Evolutionary conservation across 116 monocot species (phyloP), one percentile per base, ranked within the genome.

Genomic region (Dioscorea cayenensis): DNA sequence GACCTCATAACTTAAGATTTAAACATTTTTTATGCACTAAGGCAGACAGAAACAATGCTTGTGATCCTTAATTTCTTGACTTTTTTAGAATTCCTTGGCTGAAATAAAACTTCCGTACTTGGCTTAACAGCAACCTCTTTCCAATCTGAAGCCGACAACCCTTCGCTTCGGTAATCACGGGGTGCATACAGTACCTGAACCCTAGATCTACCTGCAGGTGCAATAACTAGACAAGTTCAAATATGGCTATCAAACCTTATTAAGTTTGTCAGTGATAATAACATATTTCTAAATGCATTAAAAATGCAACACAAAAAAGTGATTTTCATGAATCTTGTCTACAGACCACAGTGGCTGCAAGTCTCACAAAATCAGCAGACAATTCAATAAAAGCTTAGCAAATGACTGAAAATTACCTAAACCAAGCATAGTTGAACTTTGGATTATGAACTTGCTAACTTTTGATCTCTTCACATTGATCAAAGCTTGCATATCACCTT

Each of bases 101-200:
- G 83, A 81, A 95, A 92, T 14, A 89, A 27, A 64, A 92, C 60
- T 67, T 90, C 84, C 0, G 85, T 89, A 22, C 66, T 66, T 13
- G 83, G 84, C 75, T 85, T 89, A 60, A 92, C 92, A 14, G 79
- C 73, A 20, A 80, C 36, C 62, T 92, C 92, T 65, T 69, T 82
- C 81, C 55, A 82, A 67, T 92, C 92, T 48, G 71, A 82, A 75
- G 75, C 65, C 28, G 88, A 84, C 71, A 87, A 29, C 22, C 85
- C 87, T 71, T 85, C 87, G 66, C 65, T 78, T 60, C 90, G 85
- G 82, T 90, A 86, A 70, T 96, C 92, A 21, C 92, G 87, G 51
- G 79, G 77, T 43, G 65, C 61, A 65, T 74, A 92, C 28, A 87
- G 32, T 19, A 96, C 27, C 52, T 77, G 73, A 27, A 89, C 21